Evolutionary conservation across 148 eudicot genomes (phyloP), one percentile per base, ranked within the genome.

Genomic region (Silene conica): DNA sequence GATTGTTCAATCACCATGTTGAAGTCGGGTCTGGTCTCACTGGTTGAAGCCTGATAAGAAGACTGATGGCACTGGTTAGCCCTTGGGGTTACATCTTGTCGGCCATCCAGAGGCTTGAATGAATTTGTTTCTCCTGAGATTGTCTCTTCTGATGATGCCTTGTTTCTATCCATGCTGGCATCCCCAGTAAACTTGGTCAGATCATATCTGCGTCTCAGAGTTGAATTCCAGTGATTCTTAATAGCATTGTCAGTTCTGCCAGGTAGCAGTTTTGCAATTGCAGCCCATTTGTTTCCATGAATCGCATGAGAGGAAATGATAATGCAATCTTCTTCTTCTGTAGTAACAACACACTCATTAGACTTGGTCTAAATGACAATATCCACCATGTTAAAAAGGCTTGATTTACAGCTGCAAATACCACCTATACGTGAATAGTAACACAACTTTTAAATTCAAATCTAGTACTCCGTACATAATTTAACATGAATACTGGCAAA

Each of bases 241-340:
- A 92, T 90, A 72, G 96, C 87, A 70, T 92, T 92, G 67, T 92
- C 97, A 23, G 97, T 92, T 88, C 97, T 83, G 58, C 97, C 97
- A 0, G 90, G 90, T 56, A 92, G 78, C 73, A 88, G 87, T 77
- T 90, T 92, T 13, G 97, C 91, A 70, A 92, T 92, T 20, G 73
- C 60, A 5, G 97, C 90, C 97, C 97, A 92, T 84, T 83, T 92
- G 81, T 90, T 92, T 72, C 97, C 97, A 75, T 92, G 93, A 67
- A 82, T 62, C 26, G 87, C 87, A 76, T 92, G 97, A 15, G 96
- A 93, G 14, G 82, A 72, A 58, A 85, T 67, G 58, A 92, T 87
- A 60, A 80, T 78, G 28, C 63, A 84, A 72, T 92, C 96, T 83
- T 92, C 97, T 79, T 87, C 93, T 65, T 87, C 97, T 92, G 91